Conservation (phyloP, 495 filamentous ascomycete species). For the Trypethelium eluteriae region DNA sequence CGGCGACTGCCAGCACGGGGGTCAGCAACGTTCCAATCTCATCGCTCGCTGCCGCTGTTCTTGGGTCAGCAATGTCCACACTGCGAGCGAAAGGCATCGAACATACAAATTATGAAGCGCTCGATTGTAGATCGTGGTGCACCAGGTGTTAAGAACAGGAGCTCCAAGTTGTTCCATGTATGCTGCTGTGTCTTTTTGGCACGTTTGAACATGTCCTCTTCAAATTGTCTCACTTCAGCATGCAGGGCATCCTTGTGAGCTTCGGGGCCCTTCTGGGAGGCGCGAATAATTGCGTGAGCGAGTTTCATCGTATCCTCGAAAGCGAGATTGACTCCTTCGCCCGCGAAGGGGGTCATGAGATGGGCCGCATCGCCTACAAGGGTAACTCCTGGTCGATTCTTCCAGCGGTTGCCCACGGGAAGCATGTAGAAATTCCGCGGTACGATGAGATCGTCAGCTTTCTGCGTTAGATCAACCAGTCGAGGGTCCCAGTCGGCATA, state of each 20-base stretch:
- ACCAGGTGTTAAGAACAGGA: conserved; percentile 28
- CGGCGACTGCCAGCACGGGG: conserved; percentile 13
- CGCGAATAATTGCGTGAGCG: conserved; percentile 19
- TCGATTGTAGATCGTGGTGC: conserved; percentile 25
- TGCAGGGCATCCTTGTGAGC: conserved; percentile 14
- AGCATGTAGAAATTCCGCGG: conserved; percentile 43
- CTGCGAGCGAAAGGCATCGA: neutral
- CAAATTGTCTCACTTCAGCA: conserved; percentile 20
- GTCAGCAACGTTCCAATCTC: conserved; percentile 14
- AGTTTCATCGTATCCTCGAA: conserved; percentile 53
- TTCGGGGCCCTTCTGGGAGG: conserved; percentile 8
- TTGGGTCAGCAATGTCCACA: neutral
- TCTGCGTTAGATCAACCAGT: conserved; percentile 12
- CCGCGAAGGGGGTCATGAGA: conserved; percentile 54
- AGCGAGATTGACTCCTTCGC: conserved; percentile 55
- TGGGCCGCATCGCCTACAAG: conserved; percentile 58
- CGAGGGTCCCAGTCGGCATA: conserved; percentile 21
- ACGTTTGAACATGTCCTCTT: conserved; percentile 27
- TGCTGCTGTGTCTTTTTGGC: conserved; percentile 18
- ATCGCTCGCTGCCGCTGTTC: neutral
- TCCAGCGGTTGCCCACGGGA: conserved; percentile 47
- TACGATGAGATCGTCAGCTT: conserved; percentile 14
- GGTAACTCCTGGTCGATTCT: conserved; percentile 40
- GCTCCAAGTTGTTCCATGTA: conserved; percentile 25
- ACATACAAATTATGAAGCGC: conserved; percentile 20